phyloP scores from a whole-genome alignment of 2,329 filamentous ascomycete genomes.

The Lecanicillium sp. region DNA sequence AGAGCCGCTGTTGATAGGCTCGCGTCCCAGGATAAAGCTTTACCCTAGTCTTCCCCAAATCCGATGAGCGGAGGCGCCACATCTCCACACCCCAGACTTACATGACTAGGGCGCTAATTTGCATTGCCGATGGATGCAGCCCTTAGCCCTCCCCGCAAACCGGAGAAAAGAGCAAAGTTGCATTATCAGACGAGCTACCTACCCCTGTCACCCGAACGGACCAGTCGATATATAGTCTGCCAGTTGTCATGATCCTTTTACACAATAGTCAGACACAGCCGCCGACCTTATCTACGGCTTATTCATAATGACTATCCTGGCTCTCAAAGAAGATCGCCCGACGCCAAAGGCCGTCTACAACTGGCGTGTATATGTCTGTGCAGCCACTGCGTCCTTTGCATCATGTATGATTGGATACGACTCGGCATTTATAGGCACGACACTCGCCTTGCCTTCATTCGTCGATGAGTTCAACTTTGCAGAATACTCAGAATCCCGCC shows the following conservation, averaged over 20 bases:
- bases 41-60: no score
- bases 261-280: no score
- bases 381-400: slow-evolving; percentile 45
- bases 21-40: no score
- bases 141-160: no score
- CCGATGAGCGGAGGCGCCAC: no score
- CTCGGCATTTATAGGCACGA: slow-evolving; percentile 72
- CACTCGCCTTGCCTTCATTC: slow-evolving; percentile 63
- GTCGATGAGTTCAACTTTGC: slow-evolving; percentile 57
- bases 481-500: slow-evolving; percentile 33
- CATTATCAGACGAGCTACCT: no score
- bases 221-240: neutral
- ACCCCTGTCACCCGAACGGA: no score
- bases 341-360: slow-evolving; percentile 52
- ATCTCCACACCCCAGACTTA: no score
- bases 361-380: slow-evolving; percentile 49
- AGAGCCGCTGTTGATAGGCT: no score
- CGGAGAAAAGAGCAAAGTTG: no score
- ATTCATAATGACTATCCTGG: slow-evolving; percentile 35
- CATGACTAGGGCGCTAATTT: no score
- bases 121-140: no score
- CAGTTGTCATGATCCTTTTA: neutral
- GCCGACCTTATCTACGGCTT: neutral
- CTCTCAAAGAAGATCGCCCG: slow-evolving; percentile 46
- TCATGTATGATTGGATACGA: slow-evolving; percentile 55